Evolutionary conservation across 176 grass and related monocot species (phyloP).

Genomic region (Aegilops umbellulata): DNA sequence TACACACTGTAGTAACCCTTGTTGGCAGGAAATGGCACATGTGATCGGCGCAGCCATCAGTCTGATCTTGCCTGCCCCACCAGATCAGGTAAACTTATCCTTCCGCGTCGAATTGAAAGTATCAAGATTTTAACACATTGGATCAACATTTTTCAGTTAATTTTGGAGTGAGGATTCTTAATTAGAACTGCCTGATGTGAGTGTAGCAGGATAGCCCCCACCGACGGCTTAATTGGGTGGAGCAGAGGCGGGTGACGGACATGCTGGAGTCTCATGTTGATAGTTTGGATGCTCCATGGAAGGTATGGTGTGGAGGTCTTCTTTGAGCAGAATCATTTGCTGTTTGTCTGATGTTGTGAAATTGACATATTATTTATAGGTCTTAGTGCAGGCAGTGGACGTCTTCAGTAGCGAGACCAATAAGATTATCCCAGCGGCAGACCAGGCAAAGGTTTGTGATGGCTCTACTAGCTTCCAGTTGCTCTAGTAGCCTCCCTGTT

Average conservation of each 20-base stretch:
- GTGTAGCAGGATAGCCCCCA: background rate
- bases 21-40: background rate
- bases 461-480: background rate
- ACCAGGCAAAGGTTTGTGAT: background rate
- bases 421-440: background rate
- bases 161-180: background rate
- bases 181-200: background rate
- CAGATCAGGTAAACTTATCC: conserved; percentile 1
- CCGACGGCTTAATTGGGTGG: conserved; percentile 19
- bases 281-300: background rate
- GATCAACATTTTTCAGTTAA: background rate
- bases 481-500: background rate
- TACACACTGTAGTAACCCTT: background rate
- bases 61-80: background rate
- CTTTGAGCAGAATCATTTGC: background rate
- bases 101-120: background rate
- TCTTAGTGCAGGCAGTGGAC: background rate
- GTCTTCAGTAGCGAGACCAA: background rate
- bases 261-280: background rate
- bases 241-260: background rate
- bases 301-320: background rate
- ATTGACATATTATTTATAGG: background rate
- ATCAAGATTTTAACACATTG: background rate
- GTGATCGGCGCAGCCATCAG: background rate
- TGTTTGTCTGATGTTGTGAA: background rate